phyloP scores from a whole-genome alignment of 495 filamentous ascomycete species.

The Aspergillus ostianus region DNA sequence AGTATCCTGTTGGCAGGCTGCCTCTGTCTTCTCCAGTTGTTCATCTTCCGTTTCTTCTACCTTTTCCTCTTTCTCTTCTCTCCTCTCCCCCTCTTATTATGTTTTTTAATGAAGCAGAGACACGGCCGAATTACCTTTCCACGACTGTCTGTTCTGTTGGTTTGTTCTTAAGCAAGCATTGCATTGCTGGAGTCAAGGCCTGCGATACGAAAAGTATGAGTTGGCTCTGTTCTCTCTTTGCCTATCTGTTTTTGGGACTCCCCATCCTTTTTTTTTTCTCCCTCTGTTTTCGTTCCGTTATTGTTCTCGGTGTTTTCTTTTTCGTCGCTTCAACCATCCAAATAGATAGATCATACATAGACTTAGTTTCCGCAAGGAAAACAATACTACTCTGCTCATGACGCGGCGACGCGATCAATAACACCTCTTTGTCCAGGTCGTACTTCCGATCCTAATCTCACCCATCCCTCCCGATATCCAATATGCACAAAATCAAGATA shows the following conservation, averaged over 20 bases:
- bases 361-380: not conserved
- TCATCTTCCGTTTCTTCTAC: not conserved
- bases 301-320: not conserved
- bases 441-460: too few relatives aligned
- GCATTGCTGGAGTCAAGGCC: conserved; percentile 7
- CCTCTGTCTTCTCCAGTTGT: conserved; percentile 9
- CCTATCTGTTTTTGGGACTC: not conserved
- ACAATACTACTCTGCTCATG: too few relatives aligned
- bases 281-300: not conserved
- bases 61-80: not conserved
- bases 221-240: not conserved
- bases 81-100: conserved; percentile 2
- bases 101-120: conserved; percentile 5
- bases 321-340: too few relatives aligned
- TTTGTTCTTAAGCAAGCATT: conserved; percentile 8
- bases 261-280: not conserved
- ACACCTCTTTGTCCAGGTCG: too few relatives aligned
- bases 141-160: not conserved
- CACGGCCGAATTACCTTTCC: conserved; percentile 7
- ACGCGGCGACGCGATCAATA: too few relatives aligned
- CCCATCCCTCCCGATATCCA: too few relatives aligned
- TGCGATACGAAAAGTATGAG: not conserved
- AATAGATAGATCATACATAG: not conserved
- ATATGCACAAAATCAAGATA: too few relatives aligned
- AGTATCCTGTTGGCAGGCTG: not conserved